These are phyloP conservation scores for Umbilicaria muhlenbergii DNA, from an alignment of 495 filamentous ascomycete species.

Conservation along the genomic window DNA sequence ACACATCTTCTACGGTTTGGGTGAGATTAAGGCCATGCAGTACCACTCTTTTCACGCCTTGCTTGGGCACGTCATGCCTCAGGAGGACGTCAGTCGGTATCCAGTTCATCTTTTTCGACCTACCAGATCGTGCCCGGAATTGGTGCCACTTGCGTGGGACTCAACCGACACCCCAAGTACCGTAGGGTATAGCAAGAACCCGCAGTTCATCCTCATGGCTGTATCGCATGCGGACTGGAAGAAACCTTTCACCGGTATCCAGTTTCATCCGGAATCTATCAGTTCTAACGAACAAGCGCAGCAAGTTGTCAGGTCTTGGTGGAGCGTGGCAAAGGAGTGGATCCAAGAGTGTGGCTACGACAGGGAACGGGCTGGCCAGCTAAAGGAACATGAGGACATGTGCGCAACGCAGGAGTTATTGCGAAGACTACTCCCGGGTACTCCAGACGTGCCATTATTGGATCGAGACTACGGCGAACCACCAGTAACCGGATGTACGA, in stretches of 20 bases:
- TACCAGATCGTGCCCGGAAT: slow-evolving; percentile 9
- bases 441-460: slow-evolving; percentile 7
- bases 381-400: not conserved
- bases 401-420: not conserved
- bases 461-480: slow-evolving; percentile 12
- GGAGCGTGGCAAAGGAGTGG: slow-evolving; percentile 35
- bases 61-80: slow-evolving; percentile 25
- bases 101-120: not conserved
- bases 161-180: not conserved
- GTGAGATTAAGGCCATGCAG: slow-evolving; percentile 51
- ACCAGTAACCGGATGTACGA: slow-evolving; percentile 1
- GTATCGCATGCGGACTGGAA: slow-evolving; percentile 36
- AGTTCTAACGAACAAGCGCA: slow-evolving; percentile 61
- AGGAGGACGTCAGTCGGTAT: not conserved
- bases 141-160: slow-evolving; percentile 55
- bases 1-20: slow-evolving; percentile 39
- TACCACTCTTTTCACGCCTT: slow-evolving; percentile 80
- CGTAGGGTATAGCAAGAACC: not conserved
- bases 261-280: slow-evolving; percentile 91
- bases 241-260: slow-evolving; percentile 80
- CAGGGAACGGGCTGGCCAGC: no score
- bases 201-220: slow-evolving; percentile 52
- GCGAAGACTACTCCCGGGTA: slow-evolving; percentile 4
- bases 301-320: slow-evolving; percentile 63
- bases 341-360: not conserved